These are phyloP conservation scores for Pyronema omphalodes DNA, from an alignment of 495 filamentous ascomycete species.

Conservation along the genomic window DNA sequence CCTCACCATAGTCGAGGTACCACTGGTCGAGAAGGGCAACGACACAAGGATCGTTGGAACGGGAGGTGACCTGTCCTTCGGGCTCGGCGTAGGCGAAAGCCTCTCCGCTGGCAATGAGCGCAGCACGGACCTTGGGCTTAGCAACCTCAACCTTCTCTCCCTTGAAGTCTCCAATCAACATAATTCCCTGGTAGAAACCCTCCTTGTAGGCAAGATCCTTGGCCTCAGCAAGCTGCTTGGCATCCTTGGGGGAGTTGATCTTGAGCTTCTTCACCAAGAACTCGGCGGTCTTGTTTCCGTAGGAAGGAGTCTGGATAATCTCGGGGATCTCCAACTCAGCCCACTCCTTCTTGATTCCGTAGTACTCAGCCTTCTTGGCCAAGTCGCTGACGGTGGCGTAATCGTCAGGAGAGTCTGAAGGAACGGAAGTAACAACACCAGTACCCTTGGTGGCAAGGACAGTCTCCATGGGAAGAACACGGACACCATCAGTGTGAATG, in stretches of 20 bases:
- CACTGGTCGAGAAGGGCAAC: slow-evolving; percentile 91
- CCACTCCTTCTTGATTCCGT: slow-evolving; percentile 95
- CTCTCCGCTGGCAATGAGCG: slow-evolving; percentile 58
- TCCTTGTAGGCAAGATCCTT: slow-evolving; percentile 95
- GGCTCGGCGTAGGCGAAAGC: slow-evolving; percentile 90
- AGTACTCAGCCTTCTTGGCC: slow-evolving; percentile 92
- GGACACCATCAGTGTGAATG: slow-evolving; percentile 63
- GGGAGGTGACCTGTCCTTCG: slow-evolving; percentile 66
- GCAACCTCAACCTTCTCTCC: slow-evolving; percentile 67
- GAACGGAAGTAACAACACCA: slow-evolving; percentile 87
- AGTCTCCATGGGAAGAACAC: slow-evolving; percentile 85
- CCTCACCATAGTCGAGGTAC: slow-evolving; percentile 91
- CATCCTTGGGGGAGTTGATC: slow-evolving; percentile 89
- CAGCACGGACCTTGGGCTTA: slow-evolving; percentile 67
- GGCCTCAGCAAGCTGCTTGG: slow-evolving; percentile 72
- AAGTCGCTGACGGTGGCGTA: slow-evolving; percentile 78
- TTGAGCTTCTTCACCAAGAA: slow-evolving; percentile 80
- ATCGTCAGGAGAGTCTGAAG: slow-evolving; percentile 89
- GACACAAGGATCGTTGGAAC: slow-evolving; percentile 77
- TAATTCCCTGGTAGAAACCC: slow-evolving; percentile 89
- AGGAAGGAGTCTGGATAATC: slow-evolving; percentile 78
- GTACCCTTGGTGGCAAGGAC: slow-evolving; percentile 87
- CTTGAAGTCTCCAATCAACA: slow-evolving; percentile 77
- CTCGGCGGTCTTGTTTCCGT: slow-evolving; percentile 67
- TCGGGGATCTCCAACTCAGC: slow-evolving; percentile 70